These are phyloP conservation scores for Colletotrichum zoysiae DNA, from an alignment of 2,329 filamentous ascomycete species.

Conservation along the genomic window DNA sequence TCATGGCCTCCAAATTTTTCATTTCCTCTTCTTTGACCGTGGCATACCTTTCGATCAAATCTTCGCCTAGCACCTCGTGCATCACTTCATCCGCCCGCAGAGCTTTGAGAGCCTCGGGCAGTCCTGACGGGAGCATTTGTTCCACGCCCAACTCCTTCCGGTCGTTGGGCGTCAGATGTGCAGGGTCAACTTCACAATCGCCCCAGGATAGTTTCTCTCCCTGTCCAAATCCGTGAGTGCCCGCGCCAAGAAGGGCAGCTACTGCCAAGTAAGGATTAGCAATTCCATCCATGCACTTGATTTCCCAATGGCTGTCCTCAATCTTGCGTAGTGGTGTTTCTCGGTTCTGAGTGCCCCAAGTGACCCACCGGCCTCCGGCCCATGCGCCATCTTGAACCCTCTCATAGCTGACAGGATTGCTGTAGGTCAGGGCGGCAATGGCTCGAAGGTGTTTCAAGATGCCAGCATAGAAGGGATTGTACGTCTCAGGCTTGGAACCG, in stretches of 20 bases:
- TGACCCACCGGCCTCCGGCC: constrained; percentile 82
- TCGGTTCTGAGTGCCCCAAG: constrained; percentile 86
- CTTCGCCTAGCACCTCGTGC: constrained; percentile 58
- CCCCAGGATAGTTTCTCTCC: constrained; percentile 58
- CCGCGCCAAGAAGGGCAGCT: constrained; percentile 70
- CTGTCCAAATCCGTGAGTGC: constrained; percentile 64
- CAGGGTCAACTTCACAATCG: constrained; percentile 69
- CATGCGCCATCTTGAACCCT: constrained; percentile 77
- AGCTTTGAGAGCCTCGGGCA: constrained; percentile 67
- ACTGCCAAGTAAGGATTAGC: constrained; percentile 83
- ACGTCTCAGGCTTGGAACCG: constrained; percentile 57
- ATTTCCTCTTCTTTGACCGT: constrained; percentile 71
- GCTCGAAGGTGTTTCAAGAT: constrained; percentile 75
- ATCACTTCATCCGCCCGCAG: constrained; percentile 64
- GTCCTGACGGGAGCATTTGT: constrained; percentile 64
- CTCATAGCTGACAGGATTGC: constrained; percentile 75
- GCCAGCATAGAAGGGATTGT: constrained; percentile 78
- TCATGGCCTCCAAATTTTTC: constrained; percentile 63
- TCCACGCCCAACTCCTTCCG: constrained; percentile 65
- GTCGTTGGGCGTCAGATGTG: constrained; percentile 59
- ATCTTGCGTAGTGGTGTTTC: constrained; percentile 80
- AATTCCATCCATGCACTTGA: constrained; percentile 82
- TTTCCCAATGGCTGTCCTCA: constrained; percentile 77
- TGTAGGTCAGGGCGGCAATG: constrained; percentile 77
- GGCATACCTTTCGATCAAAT: constrained; percentile 68